A percentile compares a stretch with the other conserved stretches of the same genome.
phyloP scores from a whole-genome alignment of 768 basidiomycete species.

The Lactifluus pinguis region DNA sequence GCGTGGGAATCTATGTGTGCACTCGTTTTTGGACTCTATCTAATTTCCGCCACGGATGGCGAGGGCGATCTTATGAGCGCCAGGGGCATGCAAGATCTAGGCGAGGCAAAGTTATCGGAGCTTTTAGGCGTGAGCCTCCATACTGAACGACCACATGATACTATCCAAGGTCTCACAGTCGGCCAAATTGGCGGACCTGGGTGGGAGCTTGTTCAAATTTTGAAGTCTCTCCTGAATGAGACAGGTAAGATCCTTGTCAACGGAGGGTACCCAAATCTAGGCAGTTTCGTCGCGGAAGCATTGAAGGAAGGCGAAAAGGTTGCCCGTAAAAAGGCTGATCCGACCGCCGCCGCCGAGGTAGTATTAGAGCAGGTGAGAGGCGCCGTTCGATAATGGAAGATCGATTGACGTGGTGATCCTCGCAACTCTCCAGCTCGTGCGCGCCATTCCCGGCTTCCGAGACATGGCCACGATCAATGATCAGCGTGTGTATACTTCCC shows the following conservation, averaged over 20 bases:
- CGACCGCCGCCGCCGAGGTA: slow-evolving; percentile 39
- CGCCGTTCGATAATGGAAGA: slow-evolving; percentile 18
- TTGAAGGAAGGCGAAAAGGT: slow-evolving; percentile 44
- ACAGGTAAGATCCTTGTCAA: slow-evolving; percentile 59
- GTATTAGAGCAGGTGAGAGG: slow-evolving; percentile 50
- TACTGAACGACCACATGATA: slow-evolving; percentile 59
- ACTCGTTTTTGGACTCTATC: slow-evolving; percentile 61
- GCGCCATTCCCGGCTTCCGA: slow-evolving; percentile 71
- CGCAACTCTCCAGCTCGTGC: slow-evolving; percentile 47
- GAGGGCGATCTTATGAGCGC: slow-evolving; percentile 55
- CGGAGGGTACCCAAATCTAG: slow-evolving; percentile 59
- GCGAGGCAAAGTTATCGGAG: slow-evolving; percentile 53
- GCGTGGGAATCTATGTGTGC: slow-evolving; percentile 79
- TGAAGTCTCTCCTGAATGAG: slow-evolving; percentile 55
- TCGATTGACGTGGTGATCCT: slow-evolving; percentile 8
- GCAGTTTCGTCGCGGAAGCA: slow-evolving; percentile 63
- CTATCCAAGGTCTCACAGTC: slow-evolving; percentile 57
- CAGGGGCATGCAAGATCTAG: slow-evolving; percentile 49
- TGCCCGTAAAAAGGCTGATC: slow-evolving; percentile 23
- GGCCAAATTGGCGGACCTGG: slow-evolving; percentile 71
- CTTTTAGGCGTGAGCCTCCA: slow-evolving; percentile 64
- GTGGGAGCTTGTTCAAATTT: slow-evolving; percentile 61
- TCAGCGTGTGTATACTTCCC: slow-evolving; percentile 38
- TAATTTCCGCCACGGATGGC: slow-evolving; percentile 49
- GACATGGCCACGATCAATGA: slow-evolving; percentile 66